Percentiles rank a stretch among this genome's conserved stretches.
phyloP scores from a whole-genome alignment of 192 early-diverging fungal genomes.

The Entomortierella beljakovae region DNA sequence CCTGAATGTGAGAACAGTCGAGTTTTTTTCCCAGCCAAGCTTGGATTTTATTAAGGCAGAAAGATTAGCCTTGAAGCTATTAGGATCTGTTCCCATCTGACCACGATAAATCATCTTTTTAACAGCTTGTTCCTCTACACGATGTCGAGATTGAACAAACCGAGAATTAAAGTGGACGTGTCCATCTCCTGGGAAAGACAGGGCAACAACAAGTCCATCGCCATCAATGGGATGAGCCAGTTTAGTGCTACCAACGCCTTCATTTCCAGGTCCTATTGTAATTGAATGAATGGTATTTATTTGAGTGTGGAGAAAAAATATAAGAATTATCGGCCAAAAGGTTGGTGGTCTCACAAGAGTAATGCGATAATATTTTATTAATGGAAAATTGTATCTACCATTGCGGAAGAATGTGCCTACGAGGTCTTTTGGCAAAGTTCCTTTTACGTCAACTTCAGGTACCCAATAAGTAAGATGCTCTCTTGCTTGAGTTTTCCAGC shows the following conservation, averaged over 20 bases:
- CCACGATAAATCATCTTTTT: slow-evolving; percentile 47
- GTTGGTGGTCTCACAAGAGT: neutral
- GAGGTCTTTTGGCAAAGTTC: slow-evolving; percentile 30
- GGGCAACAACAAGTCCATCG: slow-evolving; percentile 35
- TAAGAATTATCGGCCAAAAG: neutral
- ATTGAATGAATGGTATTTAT: neutral
- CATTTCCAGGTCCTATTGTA: slow-evolving; percentile 44
- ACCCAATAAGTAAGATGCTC: slow-evolving; percentile 49
- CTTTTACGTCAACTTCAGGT: slow-evolving; percentile 47
- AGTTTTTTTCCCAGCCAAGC: slow-evolving; percentile 37
- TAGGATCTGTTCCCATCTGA: slow-evolving; percentile 50
- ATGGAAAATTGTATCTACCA: slow-evolving; percentile 6
- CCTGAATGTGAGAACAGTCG: slow-evolving; percentile 44
- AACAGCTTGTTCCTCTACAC: slow-evolving; percentile 38
- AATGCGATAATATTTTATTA: no score
- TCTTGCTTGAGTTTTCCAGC: slow-evolving; percentile 39
- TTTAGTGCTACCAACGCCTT: slow-evolving; percentile 27
- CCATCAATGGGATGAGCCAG: slow-evolving; percentile 47
- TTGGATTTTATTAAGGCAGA: slow-evolving; percentile 32
- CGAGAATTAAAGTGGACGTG: slow-evolving; percentile 52
- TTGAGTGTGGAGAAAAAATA: neutral
- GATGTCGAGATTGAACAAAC: slow-evolving; percentile 45
- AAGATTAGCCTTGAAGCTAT: slow-evolving; percentile 33
- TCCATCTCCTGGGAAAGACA: slow-evolving; percentile 42
- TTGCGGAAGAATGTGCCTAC: slow-evolving; percentile 55